Conservation (phyloP, 75 land plant genomes). For the Chamaecyparis obtusa region DNA sequence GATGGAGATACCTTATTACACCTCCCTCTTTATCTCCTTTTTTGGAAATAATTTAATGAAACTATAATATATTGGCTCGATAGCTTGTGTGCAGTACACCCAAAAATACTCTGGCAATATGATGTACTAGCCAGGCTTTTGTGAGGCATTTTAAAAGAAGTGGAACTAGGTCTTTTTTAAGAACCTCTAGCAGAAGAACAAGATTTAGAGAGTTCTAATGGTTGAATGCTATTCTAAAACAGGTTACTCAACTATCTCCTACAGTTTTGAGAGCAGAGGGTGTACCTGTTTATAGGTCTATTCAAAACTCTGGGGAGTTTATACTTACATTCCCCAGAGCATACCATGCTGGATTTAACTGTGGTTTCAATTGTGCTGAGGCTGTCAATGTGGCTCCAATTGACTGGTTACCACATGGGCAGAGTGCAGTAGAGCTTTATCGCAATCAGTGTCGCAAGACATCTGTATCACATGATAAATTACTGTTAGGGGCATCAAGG, state of each 20-base stretch:
- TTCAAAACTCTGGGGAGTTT: conserved; percentile 81
- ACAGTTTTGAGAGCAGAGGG: conserved; percentile 65
- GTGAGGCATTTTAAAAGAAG: background rate
- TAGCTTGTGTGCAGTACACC: background rate
- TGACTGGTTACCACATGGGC: conserved; percentile 96
- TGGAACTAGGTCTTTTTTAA: background rate
- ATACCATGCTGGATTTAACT: conserved; percentile 82
- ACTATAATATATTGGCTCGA: background rate
- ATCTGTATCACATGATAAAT: conserved; percentile 83
- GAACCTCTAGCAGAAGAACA: background rate
- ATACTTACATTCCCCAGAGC: conserved; percentile 85
- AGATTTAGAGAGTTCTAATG: background rate
- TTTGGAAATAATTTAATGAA: background rate
- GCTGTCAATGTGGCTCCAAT: conserved; percentile 86
- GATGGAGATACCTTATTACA: background rate
- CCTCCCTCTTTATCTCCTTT: background rate
- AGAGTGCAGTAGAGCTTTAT: conserved; percentile 76
- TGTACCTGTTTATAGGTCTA: conserved; percentile 72
- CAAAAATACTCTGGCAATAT: background rate
- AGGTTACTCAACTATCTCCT: conserved; percentile 81
- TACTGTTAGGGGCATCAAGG: conserved; percentile 74
- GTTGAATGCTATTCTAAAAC: background rate
- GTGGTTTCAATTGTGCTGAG: conserved; percentile 91
- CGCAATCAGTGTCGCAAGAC: conserved; percentile 59
- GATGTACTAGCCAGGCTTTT: background rate